Conservation (phyloP, 2,329 filamentous ascomycete genomes). For the Trichoderma sp. region DNA sequence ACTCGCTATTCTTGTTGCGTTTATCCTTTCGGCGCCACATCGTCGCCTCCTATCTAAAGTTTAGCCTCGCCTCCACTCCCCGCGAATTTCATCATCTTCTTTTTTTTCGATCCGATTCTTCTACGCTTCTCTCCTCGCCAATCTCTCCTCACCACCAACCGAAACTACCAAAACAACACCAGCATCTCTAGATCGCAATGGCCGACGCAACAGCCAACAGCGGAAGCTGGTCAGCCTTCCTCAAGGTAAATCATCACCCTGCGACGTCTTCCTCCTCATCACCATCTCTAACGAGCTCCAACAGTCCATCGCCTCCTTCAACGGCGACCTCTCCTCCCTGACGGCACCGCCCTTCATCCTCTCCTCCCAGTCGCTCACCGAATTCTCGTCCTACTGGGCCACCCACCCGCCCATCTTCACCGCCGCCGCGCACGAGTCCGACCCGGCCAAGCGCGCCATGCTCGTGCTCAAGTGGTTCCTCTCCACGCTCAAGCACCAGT, state of each 20-base stretch:
- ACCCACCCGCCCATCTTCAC: slow-evolving; percentile 77
- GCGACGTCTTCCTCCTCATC: neutral
- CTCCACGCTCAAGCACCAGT: slow-evolving; percentile 87
- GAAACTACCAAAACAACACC: neutral
- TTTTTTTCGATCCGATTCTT: neutral
- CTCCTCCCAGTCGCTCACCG: slow-evolving; percentile 73
- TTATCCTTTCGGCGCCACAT: slow-evolving; percentile 2
- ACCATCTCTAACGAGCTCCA: neutral
- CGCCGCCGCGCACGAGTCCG: slow-evolving; percentile 75
- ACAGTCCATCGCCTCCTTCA: slow-evolving; percentile 77
- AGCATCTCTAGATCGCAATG: slow-evolving; percentile 30
- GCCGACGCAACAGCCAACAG: slow-evolving; percentile 43
- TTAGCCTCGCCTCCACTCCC: neutral
- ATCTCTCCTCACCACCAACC: neutral
- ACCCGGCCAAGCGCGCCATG: slow-evolving; percentile 79
- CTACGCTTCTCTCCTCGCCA: neutral
- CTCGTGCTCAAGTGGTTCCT: slow-evolving; percentile 97
- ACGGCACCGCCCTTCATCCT: slow-evolving; percentile 83
- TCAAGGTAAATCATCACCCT: slow-evolving; percentile 47
- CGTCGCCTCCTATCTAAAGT: neutral
- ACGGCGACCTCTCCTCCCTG: slow-evolving; percentile 76
- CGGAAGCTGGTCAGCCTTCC: slow-evolving; percentile 55
- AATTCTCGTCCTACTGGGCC: slow-evolving; percentile 82
- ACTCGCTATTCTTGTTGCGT: neutral
- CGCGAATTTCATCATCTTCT: neutral